Percentiles rank a stretch among this genome's conserved stretches.
These are phyloP conservation scores for Pulveroboletus sp. DNA, from an alignment of 768 basidiomycete species.

Conservation along the genomic window DNA sequence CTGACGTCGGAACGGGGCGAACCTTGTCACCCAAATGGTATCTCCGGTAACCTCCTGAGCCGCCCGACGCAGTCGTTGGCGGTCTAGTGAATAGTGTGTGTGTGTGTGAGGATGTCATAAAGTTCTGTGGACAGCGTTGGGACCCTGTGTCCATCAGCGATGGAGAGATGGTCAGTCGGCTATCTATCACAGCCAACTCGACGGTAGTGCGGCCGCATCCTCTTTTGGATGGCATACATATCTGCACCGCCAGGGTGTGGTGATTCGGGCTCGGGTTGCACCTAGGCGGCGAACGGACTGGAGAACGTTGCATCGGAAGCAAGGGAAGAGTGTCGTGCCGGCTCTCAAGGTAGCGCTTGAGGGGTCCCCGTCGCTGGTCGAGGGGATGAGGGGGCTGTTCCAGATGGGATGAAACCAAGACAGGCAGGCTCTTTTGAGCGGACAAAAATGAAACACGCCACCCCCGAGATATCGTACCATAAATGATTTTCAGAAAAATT, in stretches of 20 bases:
- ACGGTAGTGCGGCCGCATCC: too few species aligned
- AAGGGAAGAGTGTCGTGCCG: too few species aligned
- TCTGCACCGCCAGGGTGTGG: not conserved
- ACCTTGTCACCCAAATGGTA: not conserved
- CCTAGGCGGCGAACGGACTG: not conserved
- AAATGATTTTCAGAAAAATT: slow-evolving; percentile 4
- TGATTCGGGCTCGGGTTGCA: not conserved
- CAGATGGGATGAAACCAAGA: not conserved
- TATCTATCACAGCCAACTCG: too few species aligned
- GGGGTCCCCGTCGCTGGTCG: too few species aligned
- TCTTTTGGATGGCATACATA: not conserved
- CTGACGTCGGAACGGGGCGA: not conserved
- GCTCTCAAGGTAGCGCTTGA: too few species aligned
- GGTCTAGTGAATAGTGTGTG: too few species aligned
- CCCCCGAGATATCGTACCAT: slow-evolving; percentile 26
- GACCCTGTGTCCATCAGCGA: too few species aligned
- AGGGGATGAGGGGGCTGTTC: not conserved
- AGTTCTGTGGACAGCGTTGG: too few species aligned
- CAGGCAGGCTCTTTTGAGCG: not conserved
- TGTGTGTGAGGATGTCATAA: not conserved
- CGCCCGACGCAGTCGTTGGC: not conserved
- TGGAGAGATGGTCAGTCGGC: too few species aligned
- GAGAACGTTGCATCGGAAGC: not conserved
- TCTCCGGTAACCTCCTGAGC: not conserved
- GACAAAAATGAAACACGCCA: slow-evolving; percentile 26